Base-by-base conservation (phyloP, 2,329 filamentous ascomycete species). In the Colletotrichum gigasporum region DNA sequence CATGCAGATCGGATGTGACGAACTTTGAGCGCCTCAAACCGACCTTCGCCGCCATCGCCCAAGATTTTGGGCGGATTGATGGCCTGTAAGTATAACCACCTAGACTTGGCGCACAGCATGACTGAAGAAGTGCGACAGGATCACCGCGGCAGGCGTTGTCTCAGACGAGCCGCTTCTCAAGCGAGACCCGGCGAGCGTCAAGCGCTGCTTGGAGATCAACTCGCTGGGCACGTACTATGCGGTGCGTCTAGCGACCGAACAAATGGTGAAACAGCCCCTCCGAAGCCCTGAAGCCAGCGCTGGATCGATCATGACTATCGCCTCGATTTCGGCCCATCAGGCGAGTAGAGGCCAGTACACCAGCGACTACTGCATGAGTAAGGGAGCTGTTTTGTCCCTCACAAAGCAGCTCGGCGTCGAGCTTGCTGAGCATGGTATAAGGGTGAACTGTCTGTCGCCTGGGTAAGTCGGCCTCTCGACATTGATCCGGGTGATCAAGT, bases 361-460 rank as follows among this genome's bases (percentile, higher is more conserved):
- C 0, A 75, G 73, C 56, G 74, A 74, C 16, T 85, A 84, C 68
- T 80, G 78, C 55, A 78, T 81, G 2, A 79, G 75, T 41, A 85
- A 85, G 67, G 79, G 78, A 9, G 82, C 80, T 0, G 80, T 83
- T 6, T 72, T 79, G 9, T 73, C 78, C 41, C 72, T 85, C 44
- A 83, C 82, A 7, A 80, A 78, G 34, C 67, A 67, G 12, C 68
- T 79, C 2, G 75, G 73, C 3, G 72, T 74, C 4, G 76, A 79
- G 66, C 50, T 53, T 26, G 50, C 50, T 12, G 50, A 32, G 12
- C 18, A 4, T 18, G 35, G 35, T 2, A 74, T 75, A 26, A 68
- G 73, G 2, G 72, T 74, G 9, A 78, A 78, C 53, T 70, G 69
- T 14, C 75, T 77, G 7, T 77, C 75, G 24, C 75, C 76, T 16